Base-by-base conservation (phyloP, 495 filamentous ascomycete species). In the Hypoxylon rickii region DNA sequence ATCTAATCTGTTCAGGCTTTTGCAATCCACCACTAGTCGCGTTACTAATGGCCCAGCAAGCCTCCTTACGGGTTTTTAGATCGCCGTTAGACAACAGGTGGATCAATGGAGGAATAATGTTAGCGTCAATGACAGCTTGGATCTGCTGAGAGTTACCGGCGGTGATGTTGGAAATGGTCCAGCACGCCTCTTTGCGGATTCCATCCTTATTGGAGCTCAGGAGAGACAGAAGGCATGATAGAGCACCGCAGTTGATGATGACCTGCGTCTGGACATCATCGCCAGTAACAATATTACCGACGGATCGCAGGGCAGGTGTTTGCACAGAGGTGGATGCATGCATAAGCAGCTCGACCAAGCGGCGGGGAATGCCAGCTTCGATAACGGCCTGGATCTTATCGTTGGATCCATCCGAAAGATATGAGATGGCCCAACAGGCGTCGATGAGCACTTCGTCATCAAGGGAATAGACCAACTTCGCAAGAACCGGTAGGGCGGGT, bases 351-450 rank as follows among this genome's bases (percentile, higher is more conserved):
- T 99, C 95, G 1, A 97, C 94, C 7, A 99, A 85, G 42, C 95
- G 90, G 58, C 95, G 92, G 55, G 95, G 95, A 58, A 99, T 99
- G 46, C 92, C 92, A 44, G 93, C 94, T 73, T 97, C 95, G 67
- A 99, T 97, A 34, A 99, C 95, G 38, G 95, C 93, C 73, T 99
- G 95, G 58, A 99, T 99, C 81, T 99, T 99, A 64, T 99, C 95
- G 69, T 99, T 99, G 57, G 91, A 86, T 15, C 95, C 95, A 72
- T 99, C 95, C n/a, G 95, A 97, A 33, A 99, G 83, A 64, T 99
- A 99, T 3, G 95, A 97, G 70, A 99, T 97, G 44, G 95, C 95
- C 95, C 95, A 99, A 83, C 95, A 99, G 39, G 95, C 94, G 73
- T 99, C 95, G 62, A 99, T 99, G 57, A 99, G 77, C 40, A 99